Conservation (phyloP, 2,329 filamentous ascomycete species). For the Zymoseptoria crescenta region DNA sequence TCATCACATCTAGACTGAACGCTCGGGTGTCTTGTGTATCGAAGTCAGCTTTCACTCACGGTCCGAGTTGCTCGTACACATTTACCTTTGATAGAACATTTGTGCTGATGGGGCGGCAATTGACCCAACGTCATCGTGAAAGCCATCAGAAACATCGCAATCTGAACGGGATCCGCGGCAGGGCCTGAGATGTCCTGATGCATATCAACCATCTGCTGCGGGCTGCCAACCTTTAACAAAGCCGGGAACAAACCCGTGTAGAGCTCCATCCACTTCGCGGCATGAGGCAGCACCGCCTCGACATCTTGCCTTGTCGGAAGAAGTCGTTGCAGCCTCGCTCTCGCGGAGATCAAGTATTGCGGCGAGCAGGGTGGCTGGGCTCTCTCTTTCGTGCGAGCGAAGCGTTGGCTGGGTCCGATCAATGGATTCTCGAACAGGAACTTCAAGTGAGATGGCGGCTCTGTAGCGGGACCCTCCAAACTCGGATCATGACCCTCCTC, state of each 20-base stretch:
- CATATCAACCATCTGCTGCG: slow-evolving; percentile 19
- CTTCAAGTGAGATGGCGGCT: slow-evolving; percentile 24
- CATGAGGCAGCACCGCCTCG: slow-evolving; percentile 14
- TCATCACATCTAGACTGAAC: slow-evolving; percentile 18
- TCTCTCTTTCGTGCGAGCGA: not conserved
- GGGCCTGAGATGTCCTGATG: slow-evolving; percentile 21
- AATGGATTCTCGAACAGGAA: slow-evolving; percentile 28
- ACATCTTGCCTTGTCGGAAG: slow-evolving; percentile 24
- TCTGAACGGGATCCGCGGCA: slow-evolving; percentile 19
- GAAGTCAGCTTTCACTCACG: not conserved
- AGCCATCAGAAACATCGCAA: slow-evolving; percentile 24
- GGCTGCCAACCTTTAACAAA: slow-evolving; percentile 11
- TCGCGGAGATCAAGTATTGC: slow-evolving; percentile 13
- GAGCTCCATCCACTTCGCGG: slow-evolving; percentile 24
- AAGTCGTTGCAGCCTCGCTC: slow-evolving; percentile 16
- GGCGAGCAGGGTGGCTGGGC: slow-evolving; percentile 6
- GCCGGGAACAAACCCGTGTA: slow-evolving; percentile 22
- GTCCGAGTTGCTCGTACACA: not conserved
- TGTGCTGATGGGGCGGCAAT: slow-evolving; percentile 10
- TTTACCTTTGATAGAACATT: slow-evolving; percentile 3
- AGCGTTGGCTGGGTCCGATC: slow-evolving; percentile 15
- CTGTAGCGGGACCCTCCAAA: slow-evolving; percentile 12
- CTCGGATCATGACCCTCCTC: not conserved
- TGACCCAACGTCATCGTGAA: slow-evolving; percentile 27
- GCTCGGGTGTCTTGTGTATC: not conserved